These are phyloP conservation scores for Tylopilus rubrobrunneus DNA, from an alignment of 768 basidiomycete genomes.

Conservation along the genomic window DNA sequence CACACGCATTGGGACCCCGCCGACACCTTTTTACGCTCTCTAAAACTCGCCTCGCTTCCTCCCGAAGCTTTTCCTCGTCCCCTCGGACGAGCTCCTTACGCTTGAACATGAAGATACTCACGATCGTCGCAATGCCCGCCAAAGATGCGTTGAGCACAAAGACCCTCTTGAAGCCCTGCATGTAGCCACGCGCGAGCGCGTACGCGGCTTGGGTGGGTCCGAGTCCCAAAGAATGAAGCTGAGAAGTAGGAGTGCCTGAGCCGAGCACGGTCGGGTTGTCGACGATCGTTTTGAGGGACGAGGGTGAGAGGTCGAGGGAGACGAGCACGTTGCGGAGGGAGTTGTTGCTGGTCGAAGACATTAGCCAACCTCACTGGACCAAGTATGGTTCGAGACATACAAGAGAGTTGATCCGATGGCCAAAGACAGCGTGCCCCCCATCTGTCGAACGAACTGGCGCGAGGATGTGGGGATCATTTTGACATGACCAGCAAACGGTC, in stretches of 20 bases:
- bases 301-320: constrained; percentile 27
- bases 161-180: constrained; percentile 51
- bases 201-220: constrained; percentile 33
- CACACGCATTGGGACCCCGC: no score
- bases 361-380: no score
- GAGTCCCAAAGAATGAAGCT: constrained; percentile 34
- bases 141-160: constrained; percentile 61
- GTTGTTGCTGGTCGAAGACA: constrained; percentile 37
- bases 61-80: constrained; percentile 51
- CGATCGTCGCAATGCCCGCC: constrained; percentile 50
- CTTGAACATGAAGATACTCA: constrained; percentile 57
- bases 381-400: constrained; percentile 20
- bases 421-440: constrained; percentile 70
- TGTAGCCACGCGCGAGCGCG: constrained; percentile 49
- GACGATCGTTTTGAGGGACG: constrained; percentile 41
- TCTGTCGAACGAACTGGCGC: constrained; percentile 56
- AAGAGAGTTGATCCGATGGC: constrained; percentile 60
- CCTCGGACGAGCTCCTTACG: constrained; percentile 55
- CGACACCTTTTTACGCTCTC: no score
- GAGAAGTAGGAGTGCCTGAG: constrained; percentile 26
- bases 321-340: constrained; percentile 41
- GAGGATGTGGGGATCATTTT: no score
- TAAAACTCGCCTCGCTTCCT: constrained; percentile 26
- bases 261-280: constrained; percentile 44
- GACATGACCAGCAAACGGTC: not conserved